Conservation (phyloP, 2,329 filamentous ascomycete species). For the Fusarium lateritium region DNA sequence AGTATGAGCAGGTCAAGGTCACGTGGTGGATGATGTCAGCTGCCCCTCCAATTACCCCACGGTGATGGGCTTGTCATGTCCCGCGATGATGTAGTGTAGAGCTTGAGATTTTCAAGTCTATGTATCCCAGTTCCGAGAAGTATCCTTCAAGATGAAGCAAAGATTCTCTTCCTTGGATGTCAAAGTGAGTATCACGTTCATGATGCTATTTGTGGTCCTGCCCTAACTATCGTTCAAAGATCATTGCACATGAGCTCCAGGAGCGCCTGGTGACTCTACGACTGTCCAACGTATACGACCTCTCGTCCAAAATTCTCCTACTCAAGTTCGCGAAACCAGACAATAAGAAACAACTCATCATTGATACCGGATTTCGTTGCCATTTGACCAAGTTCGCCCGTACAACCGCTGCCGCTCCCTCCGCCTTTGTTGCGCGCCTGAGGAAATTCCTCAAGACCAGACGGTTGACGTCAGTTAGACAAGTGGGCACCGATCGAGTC, state of each 20-base stretch:
- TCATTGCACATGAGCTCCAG: constrained; percentile 94
- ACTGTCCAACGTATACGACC: constrained; percentile 94
- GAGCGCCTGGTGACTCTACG: constrained; percentile 81
- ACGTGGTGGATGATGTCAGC: constrained; percentile 42
- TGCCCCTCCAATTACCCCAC: constrained; percentile 41
- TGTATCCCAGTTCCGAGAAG: constrained; percentile 14
- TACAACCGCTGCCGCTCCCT: constrained; percentile 86
- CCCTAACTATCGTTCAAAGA: constrained; percentile 64
- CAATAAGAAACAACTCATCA: constrained; percentile 87
- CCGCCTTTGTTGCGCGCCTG: constrained; percentile 85
- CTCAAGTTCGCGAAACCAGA: constrained; percentile 95
- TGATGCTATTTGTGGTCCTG: background rate
- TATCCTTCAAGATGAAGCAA: constrained; percentile 75
- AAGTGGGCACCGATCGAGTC: constrained; percentile 94
- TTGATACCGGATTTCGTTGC: constrained; percentile 96
- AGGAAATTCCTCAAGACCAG: constrained; percentile 92
- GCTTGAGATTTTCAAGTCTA: constrained; percentile 29
- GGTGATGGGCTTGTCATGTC: constrained; percentile 18
- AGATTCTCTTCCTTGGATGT: constrained; percentile 85
- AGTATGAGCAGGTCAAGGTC: constrained; percentile 11
- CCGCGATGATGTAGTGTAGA: constrained; percentile 30
- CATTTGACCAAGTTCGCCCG: constrained; percentile 93
- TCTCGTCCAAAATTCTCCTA: constrained; percentile 94
- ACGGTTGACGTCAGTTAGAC: constrained; percentile 82
- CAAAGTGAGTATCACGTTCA: constrained; percentile 63